Conservation (phyloP, 441 rosid species). For the Corymbia calophylla region DNA sequence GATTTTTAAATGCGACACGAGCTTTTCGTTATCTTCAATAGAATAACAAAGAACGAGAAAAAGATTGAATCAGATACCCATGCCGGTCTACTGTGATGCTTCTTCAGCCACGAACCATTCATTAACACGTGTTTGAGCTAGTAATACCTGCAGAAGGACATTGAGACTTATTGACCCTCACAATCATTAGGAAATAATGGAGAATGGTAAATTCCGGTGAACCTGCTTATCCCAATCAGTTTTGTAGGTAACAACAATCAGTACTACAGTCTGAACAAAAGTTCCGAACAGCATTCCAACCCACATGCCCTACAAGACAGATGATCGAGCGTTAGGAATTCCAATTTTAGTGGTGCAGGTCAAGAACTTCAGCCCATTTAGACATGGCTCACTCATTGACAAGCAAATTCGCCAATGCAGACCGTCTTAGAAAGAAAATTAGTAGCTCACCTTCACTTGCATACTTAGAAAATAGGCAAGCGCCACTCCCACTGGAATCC, state of each 20-base stretch:
- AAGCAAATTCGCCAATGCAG: not conserved
- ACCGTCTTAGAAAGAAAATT: not conserved
- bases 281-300: constrained; percentile 43
- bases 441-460: constrained; percentile 31
- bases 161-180: not conserved
- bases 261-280: constrained; percentile 34
- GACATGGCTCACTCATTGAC: not conserved
- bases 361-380: not conserved
- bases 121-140: constrained; percentile 19
- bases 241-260: constrained; percentile 31
- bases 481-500: constrained; percentile 34
- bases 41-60: not conserved
- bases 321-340: not conserved
- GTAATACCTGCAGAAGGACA: constrained; percentile 12
- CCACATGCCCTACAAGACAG: constrained; percentile 37
- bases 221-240: constrained; percentile 81
- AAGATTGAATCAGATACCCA: not conserved
- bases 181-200: not conserved
- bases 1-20: not conserved
- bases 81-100: not conserved
- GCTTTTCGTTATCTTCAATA: not conserved
- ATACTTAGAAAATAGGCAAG: constrained; percentile 30
- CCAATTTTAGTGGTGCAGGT: not conserved
- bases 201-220: not conserved
- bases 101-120: constrained; percentile 30